Percentiles rank a stretch among this genome's conserved stretches.
These are phyloP conservation scores for Talaromyces marneffei DNA, from an alignment of 2,329 filamentous ascomycete genomes.

Conservation along the genomic window DNA sequence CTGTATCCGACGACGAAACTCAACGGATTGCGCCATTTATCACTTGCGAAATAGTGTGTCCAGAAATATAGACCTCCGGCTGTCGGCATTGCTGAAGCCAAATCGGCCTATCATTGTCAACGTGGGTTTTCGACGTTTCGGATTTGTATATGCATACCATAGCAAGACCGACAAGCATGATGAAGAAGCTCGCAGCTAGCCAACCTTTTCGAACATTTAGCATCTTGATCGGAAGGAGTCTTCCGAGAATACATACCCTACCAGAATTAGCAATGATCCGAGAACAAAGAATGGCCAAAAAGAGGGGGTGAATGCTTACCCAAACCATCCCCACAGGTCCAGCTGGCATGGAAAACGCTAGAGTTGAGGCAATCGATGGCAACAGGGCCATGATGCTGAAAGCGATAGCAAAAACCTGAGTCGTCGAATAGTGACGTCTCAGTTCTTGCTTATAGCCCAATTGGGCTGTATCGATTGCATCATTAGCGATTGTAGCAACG, in stretches of 20 bases:
- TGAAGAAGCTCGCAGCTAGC: conserved; percentile 54
- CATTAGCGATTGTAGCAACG: not conserved
- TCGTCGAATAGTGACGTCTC: conserved; percentile 54
- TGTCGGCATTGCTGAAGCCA: conserved; percentile 54
- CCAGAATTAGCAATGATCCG: not conserved
- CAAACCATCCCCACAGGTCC: conserved; percentile 59
- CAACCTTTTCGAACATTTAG: conserved; percentile 37
- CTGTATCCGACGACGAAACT: conserved; percentile 57
- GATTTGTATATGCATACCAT: conserved; percentile 43
- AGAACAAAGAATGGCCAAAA: not conserved
- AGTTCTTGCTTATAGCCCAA: conserved; percentile 56
- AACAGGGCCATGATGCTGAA: conserved; percentile 58
- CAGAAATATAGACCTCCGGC: conserved; percentile 55
- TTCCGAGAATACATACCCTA: conserved; percentile 11
- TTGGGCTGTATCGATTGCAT: conserved; percentile 3
- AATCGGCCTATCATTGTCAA: conserved; percentile 37
- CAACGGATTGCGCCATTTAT: conserved; percentile 52
- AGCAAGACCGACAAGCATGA: conserved; percentile 55
- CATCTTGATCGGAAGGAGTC: not conserved
- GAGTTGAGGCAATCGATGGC: conserved; percentile 55
- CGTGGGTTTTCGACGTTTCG: not conserved
- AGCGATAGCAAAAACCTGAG: conserved; percentile 58
- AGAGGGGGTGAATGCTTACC: conserved; percentile 42
- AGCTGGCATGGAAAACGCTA: conserved; percentile 54
- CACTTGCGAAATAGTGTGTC: conserved; percentile 55